Conservation (phyloP, 257 asterid species). For the Gynochthodes officinalis region DNA sequence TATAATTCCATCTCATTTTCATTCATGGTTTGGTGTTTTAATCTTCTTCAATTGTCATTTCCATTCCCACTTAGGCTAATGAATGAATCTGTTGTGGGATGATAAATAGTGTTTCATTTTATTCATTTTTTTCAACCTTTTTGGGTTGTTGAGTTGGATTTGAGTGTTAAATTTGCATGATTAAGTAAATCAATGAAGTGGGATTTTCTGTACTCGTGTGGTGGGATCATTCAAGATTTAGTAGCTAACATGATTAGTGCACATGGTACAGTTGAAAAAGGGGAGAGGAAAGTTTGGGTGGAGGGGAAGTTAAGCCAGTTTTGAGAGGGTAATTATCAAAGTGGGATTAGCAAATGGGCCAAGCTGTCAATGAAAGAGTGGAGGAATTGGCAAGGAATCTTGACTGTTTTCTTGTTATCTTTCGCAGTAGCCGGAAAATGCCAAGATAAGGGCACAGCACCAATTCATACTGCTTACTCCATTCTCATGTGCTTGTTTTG, state of each 20-base stretch:
- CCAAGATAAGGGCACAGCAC: slow-evolving; percentile 15
- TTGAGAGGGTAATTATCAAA: not conserved
- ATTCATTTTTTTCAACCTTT: too few relatives aligned
- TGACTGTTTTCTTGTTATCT: slow-evolving; percentile 40
- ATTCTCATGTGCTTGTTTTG: slow-evolving; percentile 24
- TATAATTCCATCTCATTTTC: slow-evolving; percentile 22
- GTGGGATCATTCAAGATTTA: not conserved
- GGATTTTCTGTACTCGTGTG: not conserved
- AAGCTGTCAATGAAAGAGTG: slow-evolving; percentile 55
- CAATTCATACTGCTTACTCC: not conserved
- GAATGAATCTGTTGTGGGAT: not conserved
- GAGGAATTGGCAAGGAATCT: slow-evolving; percentile 61
- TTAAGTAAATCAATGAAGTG: not conserved
- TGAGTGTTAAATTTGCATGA: not conserved
- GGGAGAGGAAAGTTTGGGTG: not conserved
- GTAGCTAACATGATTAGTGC: not conserved
- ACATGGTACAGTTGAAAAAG: slow-evolving; percentile 10
- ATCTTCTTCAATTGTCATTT: too few relatives aligned
- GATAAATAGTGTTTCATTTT: not conserved
- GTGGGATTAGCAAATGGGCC: slow-evolving; percentile 34
- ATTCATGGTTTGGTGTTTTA: too few relatives aligned
- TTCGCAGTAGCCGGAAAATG: slow-evolving; percentile 21
- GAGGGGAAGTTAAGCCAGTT: too few relatives aligned
- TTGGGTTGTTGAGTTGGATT: not conserved
- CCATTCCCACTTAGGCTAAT: too few relatives aligned